Conservation (phyloP, 768 basidiomycete genomes). For the Pleurotus eryngii region DNA sequence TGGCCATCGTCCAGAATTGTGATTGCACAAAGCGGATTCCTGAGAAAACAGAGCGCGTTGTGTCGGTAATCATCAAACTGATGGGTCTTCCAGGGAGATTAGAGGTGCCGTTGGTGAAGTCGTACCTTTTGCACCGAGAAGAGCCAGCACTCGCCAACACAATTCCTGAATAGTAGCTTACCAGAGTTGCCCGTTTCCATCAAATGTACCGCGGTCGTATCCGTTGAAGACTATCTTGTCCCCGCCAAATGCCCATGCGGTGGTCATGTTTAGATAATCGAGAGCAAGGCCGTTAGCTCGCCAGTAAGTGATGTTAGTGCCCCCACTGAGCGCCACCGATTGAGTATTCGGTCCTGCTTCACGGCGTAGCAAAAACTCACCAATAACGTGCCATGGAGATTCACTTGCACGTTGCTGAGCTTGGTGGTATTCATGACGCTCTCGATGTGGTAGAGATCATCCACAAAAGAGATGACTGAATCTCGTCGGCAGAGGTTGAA, state of each 20-base stretch:
- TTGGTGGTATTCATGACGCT: slow-evolving; percentile 29
- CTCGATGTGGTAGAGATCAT: slow-evolving; percentile 31
- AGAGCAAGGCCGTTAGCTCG: slow-evolving; percentile 27
- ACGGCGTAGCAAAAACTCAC: slow-evolving; percentile 16
- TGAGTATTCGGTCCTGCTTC: too few species aligned
- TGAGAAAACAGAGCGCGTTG: slow-evolving; percentile 30
- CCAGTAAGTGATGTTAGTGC: slow-evolving; percentile 36
- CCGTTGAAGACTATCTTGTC: slow-evolving; percentile 24
- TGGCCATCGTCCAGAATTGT: slow-evolving; percentile 39
- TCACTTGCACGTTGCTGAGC: slow-evolving; percentile 27
- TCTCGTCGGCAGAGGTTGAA: slow-evolving; percentile 17
- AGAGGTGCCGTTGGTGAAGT: slow-evolving; percentile 31
- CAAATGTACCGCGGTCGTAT: slow-evolving; percentile 33
- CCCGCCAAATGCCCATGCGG: slow-evolving; percentile 36
- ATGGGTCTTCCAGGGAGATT: slow-evolving; percentile 36
- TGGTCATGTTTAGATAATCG: slow-evolving; percentile 33
- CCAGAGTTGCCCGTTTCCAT: slow-evolving; percentile 41
- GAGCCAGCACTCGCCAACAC: too few species aligned
- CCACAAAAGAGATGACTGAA: slow-evolving; percentile 23
- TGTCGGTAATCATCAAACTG: slow-evolving; percentile 31
- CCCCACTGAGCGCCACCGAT: slow-evolving; percentile 18
- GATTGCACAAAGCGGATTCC: slow-evolving; percentile 37
- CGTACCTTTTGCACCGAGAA: slow-evolving; percentile 24
- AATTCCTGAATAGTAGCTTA: slow-evolving; percentile 1
- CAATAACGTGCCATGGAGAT: slow-evolving; percentile 31